Conservation (phyloP, 768 basidiomycete genomes). For the Hericium alpestre region DNA sequence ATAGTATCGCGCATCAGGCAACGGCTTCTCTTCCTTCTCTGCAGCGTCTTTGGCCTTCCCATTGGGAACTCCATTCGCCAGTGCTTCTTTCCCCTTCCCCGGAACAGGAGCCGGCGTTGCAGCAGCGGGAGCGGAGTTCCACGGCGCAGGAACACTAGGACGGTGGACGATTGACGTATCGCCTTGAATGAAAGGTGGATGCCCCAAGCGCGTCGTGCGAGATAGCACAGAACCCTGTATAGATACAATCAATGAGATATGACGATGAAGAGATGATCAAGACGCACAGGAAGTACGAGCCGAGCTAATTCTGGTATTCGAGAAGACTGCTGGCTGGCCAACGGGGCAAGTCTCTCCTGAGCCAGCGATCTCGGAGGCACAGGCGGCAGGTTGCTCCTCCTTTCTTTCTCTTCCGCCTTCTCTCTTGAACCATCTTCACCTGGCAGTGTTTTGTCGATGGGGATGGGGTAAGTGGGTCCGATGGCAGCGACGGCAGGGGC, state of each 20-base stretch:
- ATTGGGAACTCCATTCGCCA: constrained; percentile 16
- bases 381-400: constrained; percentile 30
- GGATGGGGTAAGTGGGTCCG: constrained; percentile 55
- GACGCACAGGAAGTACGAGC: constrained; percentile 54
- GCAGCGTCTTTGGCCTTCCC: constrained; percentile 17
- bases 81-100: constrained; percentile 16
- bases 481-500: constrained; percentile 53
- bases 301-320: constrained; percentile 59
- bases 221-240: constrained; percentile 41
- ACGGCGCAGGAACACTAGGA: constrained; percentile 32
- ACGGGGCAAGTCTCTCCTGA: constrained; percentile 46
- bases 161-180: constrained; percentile 38
- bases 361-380: constrained; percentile 31
- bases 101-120: constrained; percentile 12
- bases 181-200: constrained; percentile 36
- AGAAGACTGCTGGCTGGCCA: constrained; percentile 52
- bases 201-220: constrained; percentile 52
- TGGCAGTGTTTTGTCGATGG: constrained; percentile 22
- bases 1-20: constrained; percentile 39
- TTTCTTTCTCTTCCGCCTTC: constrained; percentile 45
- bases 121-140: constrained; percentile 26
- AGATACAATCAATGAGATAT: neutral
- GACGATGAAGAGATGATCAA: neutral
- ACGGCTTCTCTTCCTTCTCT: constrained; percentile 16
- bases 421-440: constrained; percentile 26